Conservation (phyloP, 495 filamentous ascomycete genomes). For the Xylaria palmicola region DNA sequence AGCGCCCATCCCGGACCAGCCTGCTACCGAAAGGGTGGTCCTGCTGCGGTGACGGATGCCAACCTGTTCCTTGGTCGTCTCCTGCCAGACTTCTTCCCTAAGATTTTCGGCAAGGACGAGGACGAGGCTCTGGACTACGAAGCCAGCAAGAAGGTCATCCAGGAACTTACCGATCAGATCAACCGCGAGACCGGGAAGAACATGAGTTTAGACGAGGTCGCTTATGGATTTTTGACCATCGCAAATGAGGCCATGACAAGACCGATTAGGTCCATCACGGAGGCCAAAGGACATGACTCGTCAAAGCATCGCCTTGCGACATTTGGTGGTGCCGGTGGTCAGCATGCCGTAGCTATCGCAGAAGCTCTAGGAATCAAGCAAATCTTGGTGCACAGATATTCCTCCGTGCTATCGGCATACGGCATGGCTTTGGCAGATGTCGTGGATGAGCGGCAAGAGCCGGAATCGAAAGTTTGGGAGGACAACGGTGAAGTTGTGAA, state of each 20-base stretch:
- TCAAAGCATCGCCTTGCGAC: conserved; percentile 85
- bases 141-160: conserved; percentile 73
- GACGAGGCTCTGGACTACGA: conserved; percentile 79
- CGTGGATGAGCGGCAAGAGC: conserved; percentile 88
- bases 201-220: conserved; percentile 85
- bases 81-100: conserved; percentile 92
- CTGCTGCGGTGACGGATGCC: conserved; percentile 89
- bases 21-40: conserved; percentile 93
- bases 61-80: conserved; percentile 83
- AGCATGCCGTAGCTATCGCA: conserved; percentile 95
- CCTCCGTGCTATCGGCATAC: conserved; percentile 92
- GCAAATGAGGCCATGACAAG: conserved; percentile 96
- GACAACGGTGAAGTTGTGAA: conserved; percentile 53
- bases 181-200: conserved; percentile 66
- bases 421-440: conserved; percentile 97
- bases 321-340: conserved; percentile 93
- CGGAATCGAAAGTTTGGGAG: conserved; percentile 77
- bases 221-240: conserved; percentile 85
- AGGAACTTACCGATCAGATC: conserved; percentile 74
- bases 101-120: conserved; percentile 93
- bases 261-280: conserved; percentile 88
- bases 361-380: conserved; percentile 82
- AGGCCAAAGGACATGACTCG: conserved; percentile 91
- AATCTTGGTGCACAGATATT: conserved; percentile 88
- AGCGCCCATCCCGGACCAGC: conserved; percentile 91